phyloP scores from a whole-genome alignment of 2,329 filamentous ascomycete genomes.

The Orbilia blumenaviensis region DNA sequence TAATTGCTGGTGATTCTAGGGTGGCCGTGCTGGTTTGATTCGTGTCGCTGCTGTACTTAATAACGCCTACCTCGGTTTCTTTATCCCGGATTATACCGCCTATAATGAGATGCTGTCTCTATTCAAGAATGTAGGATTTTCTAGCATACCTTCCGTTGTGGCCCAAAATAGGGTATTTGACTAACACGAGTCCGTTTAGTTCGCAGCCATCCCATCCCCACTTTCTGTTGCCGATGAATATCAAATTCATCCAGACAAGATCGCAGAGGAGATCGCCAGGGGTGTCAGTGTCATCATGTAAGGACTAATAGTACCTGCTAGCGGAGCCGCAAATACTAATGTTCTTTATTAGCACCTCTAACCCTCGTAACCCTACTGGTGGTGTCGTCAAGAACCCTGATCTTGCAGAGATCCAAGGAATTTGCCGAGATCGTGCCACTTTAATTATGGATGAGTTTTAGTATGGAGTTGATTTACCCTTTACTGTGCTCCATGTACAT shows the following conservation, averaged over 20 bases:
- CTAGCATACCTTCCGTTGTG: not conserved
- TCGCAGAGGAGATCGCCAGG: slow-evolving; percentile 87
- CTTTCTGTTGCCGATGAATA: slow-evolving; percentile 86
- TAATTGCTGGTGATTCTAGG: slow-evolving; percentile 59
- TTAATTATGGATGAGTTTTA: slow-evolving; percentile 98
- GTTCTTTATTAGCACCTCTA: slow-evolving; percentile 73
- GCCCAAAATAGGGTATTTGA: slow-evolving; percentile 53
- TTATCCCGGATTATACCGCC: slow-evolving; percentile 93
- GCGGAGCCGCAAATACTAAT: not conserved
- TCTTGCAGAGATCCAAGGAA: slow-evolving; percentile 87
- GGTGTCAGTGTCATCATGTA: slow-evolving; percentile 82
- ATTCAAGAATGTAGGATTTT: slow-evolving; percentile 81
- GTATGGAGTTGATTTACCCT: slow-evolving; percentile 65
- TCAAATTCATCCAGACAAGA: slow-evolving; percentile 91
- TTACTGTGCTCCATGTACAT: no score
- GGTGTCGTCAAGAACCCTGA: slow-evolving; percentile 85
- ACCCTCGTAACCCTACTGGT: slow-evolving; percentile 93
- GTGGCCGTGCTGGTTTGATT: slow-evolving; percentile 90
- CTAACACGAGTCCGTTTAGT: slow-evolving; percentile 64
- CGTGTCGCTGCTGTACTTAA: slow-evolving; percentile 93
- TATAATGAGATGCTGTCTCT: slow-evolving; percentile 97
- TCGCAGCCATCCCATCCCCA: slow-evolving; percentile 85
- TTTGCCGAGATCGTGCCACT: slow-evolving; percentile 88
- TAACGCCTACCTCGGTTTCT: slow-evolving; percentile 91
- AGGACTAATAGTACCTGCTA: not conserved